Evolutionary conservation across 2,329 filamentous ascomycete genomes (phyloP).

Genomic region (Pestalotiopsis sp.): DNA sequence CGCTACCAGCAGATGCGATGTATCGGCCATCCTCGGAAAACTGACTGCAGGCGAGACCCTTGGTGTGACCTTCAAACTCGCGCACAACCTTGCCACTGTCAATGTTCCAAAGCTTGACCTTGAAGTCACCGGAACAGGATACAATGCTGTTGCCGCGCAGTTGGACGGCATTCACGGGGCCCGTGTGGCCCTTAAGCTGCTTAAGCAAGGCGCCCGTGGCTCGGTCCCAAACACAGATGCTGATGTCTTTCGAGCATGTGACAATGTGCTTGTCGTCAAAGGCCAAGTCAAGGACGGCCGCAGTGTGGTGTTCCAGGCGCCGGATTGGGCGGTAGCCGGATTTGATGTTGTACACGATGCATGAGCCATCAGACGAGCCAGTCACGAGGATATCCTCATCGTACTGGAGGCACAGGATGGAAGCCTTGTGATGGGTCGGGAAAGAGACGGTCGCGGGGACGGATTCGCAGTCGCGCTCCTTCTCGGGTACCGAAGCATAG

Average conservation of each 20-base stretch:
- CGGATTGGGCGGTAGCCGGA: conserved; percentile 78
- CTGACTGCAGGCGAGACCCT: conserved; percentile 92
- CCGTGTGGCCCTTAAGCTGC: conserved; percentile 81
- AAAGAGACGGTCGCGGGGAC: conserved; percentile 61
- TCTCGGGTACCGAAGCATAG: conserved; percentile 57
- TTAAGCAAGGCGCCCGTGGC: conserved; percentile 75
- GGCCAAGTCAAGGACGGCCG: conserved; percentile 90
- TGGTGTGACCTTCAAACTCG: conserved; percentile 87
- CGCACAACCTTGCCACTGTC: conserved; percentile 85
- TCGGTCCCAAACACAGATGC: conserved; percentile 93
- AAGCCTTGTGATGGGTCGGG: conserved; percentile 78
- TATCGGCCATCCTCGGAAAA: conserved; percentile 94
- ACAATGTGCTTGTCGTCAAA: conserved; percentile 93
- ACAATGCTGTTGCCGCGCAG: conserved; percentile 91
- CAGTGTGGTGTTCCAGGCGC: conserved; percentile 77
- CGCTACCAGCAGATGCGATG: conserved; percentile 92
- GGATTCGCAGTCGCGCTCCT: conserved; percentile 47
- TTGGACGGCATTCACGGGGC: conserved; percentile 95
- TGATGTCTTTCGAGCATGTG: conserved; percentile 94
- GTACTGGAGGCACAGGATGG: conserved; percentile 93
- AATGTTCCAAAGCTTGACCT: conserved; percentile 94
- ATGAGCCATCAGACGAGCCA: conserved; percentile 88
- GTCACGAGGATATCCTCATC: conserved; percentile 93
- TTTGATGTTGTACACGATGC: conserved; percentile 87
- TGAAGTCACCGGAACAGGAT: conserved; percentile 90